phyloP scores from a whole-genome alignment of 2,329 filamentous ascomycete genomes.

The Colletotrichum nymphaeae region DNA sequence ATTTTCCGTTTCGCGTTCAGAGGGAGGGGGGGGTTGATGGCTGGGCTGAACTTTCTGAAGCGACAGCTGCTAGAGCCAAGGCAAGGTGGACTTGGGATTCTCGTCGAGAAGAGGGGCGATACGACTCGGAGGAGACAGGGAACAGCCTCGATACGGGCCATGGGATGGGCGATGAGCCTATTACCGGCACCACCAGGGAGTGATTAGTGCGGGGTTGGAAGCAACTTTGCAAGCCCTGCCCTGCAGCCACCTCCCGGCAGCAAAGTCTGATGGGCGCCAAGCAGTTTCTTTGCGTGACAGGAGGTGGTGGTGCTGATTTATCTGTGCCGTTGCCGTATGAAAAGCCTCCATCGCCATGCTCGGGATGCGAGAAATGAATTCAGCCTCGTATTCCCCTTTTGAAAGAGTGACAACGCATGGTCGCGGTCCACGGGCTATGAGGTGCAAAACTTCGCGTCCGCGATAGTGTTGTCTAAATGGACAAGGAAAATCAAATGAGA shows the following conservation, averaged over 20 bases:
- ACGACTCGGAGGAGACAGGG: slow-evolving; percentile 25
- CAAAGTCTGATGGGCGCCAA: not conserved
- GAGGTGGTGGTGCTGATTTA: not conserved
- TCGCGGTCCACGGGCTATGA: not conserved
- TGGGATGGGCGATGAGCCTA: too few relatives aligned
- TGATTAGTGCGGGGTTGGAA: slow-evolving; percentile 10
- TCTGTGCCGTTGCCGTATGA: not conserved
- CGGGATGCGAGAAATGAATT: not conserved
- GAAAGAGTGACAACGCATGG: not conserved
- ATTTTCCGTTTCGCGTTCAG: not conserved
- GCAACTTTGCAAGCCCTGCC: slow-evolving; percentile 7
- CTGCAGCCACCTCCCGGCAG: not conserved
- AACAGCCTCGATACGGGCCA: slow-evolving; percentile 13
- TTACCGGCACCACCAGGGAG: not conserved
- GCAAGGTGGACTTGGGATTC: slow-evolving; percentile 4
- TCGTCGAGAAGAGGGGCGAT: slow-evolving; percentile 16
- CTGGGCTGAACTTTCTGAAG: slow-evolving; percentile 11
- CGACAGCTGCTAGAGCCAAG: slow-evolving; percentile 24
- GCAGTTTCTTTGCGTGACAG: not conserved
- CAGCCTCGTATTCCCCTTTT: not conserved
- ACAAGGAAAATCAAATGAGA: not conserved
- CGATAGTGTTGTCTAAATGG: not conserved
- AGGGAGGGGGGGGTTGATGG: not conserved
- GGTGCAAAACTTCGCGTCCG: not conserved
- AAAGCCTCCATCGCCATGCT: not conserved